These are phyloP conservation scores for Rhizophlyctis rosea DNA, from an alignment of 192 early-diverging fungal species.

Conservation along the genomic window DNA sequence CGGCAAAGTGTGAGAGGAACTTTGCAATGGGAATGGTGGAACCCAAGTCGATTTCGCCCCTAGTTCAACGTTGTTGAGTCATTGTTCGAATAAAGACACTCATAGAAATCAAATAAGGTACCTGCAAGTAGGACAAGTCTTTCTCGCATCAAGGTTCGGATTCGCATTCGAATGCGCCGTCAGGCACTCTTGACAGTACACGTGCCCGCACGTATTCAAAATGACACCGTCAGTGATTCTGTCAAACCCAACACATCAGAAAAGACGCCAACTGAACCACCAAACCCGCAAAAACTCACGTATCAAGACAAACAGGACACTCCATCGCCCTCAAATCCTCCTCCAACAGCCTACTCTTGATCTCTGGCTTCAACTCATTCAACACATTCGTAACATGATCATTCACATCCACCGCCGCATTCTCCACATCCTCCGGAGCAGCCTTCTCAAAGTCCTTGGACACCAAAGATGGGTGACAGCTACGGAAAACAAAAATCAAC, in stretches of 20 bases:
- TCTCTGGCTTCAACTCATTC: not conserved
- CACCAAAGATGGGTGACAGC: slow-evolving; percentile 36
- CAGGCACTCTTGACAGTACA: slow-evolving; percentile 38
- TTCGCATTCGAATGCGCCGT: slow-evolving; percentile 14
- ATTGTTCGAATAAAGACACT: too few relatives aligned
- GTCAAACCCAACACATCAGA: not conserved
- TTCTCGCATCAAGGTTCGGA: slow-evolving; percentile 6
- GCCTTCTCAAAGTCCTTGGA: slow-evolving; percentile 26
- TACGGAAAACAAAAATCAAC: not conserved
- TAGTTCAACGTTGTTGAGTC: too few relatives aligned
- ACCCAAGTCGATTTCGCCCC: too few relatives aligned
- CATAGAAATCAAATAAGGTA: slow-evolving; percentile 4
- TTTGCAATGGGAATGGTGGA: too few relatives aligned
- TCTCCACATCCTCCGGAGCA: not conserved
- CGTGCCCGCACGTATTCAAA: slow-evolving; percentile 33
- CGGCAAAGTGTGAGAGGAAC: too few relatives aligned
- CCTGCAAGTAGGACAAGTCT: slow-evolving; percentile 34
- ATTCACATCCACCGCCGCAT: slow-evolving; percentile 1
- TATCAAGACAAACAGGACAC: slow-evolving; percentile 45
- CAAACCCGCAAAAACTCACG: slow-evolving; percentile 16
- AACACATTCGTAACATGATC: not conserved
- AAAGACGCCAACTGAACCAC: not conserved
- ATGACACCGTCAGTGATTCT: slow-evolving; percentile 19
- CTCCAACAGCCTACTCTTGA: slow-evolving; percentile 18
- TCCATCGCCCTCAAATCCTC: slow-evolving; percentile 29